Evolutionary conservation across 306 rosid genomes (phyloP), one percentile per base, ranked within the genome.

Genomic region (Cucumis hystrix): DNA sequence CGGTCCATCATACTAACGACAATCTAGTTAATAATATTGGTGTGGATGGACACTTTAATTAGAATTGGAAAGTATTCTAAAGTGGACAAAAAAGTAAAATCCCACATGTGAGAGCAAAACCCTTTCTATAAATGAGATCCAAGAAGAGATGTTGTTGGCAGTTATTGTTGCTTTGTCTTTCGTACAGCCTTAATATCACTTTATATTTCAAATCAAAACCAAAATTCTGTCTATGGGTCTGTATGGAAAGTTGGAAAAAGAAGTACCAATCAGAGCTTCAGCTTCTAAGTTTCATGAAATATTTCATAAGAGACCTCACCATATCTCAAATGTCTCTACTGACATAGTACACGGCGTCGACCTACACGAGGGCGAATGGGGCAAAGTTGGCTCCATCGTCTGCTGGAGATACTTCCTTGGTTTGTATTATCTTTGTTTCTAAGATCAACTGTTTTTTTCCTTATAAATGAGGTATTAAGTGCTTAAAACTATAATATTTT

Each of bases 281-380:
- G 78, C 78, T 18, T 5, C 21, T 1, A 35, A 57, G 67, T 75
- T 75, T 7, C 67, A 75, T 12, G 68, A 75, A 55, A 55, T 75
- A 11, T 39, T 56, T 23, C 23, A 33, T 11, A 7, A 8, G 10
- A 75, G 35, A 21, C 78, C 68, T 18, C 67, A 75, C 9, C 67
- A 57, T 3, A 39, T 75, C 6, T 18, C 54, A 1, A 56, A 57
- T 6, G 54, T 12, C 16, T 55, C 51, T 6, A 3, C 54, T 3
- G 16, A 75, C 12, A 75, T 8, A 10, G 10, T 75, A 13, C 68
- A 75, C 16, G 55, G 78, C 2, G 12, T 11, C 1, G 68, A 75
- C 35, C 18, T 75, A 14, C 54, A 56, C 2, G 37, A 37, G 39
- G 78, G 78, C 1, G 78, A 75, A 6, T 75, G 78, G 78, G 78